Evolutionary conservation across 2,329 filamentous ascomycete genomes (phyloP).

Genomic region (Fonsecaea multimorphosa): DNA sequence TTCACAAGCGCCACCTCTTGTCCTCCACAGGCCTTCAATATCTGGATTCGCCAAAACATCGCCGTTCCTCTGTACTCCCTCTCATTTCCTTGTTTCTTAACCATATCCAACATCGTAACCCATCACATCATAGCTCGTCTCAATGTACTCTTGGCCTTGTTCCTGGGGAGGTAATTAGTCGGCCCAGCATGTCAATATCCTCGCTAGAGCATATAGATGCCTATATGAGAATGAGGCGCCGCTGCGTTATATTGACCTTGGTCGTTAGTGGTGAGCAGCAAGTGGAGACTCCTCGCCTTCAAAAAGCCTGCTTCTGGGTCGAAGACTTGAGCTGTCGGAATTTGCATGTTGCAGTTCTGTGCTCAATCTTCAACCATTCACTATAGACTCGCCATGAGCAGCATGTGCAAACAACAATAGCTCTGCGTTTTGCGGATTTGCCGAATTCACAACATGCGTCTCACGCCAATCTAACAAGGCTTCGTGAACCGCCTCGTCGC

Average conservation of each 20-base stretch:
- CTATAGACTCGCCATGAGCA: slow-evolving; percentile 16
- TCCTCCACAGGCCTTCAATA: not conserved
- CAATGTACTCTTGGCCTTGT: slow-evolving; percentile 17
- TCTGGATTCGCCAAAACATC: not conserved
- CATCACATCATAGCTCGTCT: slow-evolving; percentile 35
- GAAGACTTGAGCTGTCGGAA: not conserved
- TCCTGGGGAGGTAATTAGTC: slow-evolving; percentile 6
- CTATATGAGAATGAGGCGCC: slow-evolving; percentile 2
- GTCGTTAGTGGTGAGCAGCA: not conserved
- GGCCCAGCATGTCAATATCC: slow-evolving; percentile 1
- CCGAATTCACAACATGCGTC: slow-evolving; percentile 66
- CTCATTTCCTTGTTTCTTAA: slow-evolving; percentile 13
- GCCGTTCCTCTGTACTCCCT: slow-evolving; percentile 4
- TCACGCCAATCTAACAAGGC: slow-evolving; percentile 95
- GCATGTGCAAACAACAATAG: slow-evolving; percentile 38
- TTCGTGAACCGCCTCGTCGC: slow-evolving; percentile 94
- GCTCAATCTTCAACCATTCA: slow-evolving; percentile 16
- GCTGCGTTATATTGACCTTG: not conserved
- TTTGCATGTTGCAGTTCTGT: not conserved
- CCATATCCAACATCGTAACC: slow-evolving; percentile 33
- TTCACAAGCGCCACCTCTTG: slow-evolving; percentile 3
- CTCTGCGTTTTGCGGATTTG: slow-evolving; percentile 38
- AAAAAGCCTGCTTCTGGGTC: not conserved
- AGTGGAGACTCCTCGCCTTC: not conserved
- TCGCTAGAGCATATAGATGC: not conserved